Conservation (phyloP, 208 protist species). For the Polymyxa betae region DNA sequence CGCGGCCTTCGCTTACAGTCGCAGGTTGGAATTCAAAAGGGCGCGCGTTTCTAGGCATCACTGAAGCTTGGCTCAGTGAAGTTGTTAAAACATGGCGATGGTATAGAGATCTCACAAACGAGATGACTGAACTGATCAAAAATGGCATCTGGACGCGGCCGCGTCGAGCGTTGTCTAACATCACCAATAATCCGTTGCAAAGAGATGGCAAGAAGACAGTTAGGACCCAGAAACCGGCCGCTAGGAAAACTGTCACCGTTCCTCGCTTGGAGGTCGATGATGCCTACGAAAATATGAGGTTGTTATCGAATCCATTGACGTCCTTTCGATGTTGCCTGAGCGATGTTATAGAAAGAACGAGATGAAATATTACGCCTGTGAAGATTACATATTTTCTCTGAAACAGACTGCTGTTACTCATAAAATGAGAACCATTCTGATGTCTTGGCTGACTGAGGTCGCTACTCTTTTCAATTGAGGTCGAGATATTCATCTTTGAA, state of each 20-base stretch:
- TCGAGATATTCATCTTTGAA: not conserved
- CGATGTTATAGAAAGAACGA: not conserved
- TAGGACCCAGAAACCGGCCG: not conserved
- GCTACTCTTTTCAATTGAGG: not conserved
- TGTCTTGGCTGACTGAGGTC: conserved; percentile 23
- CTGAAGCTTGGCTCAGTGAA: too few species aligned
- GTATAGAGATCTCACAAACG: too few species aligned
- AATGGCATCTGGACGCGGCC: too few species aligned
- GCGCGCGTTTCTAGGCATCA: too few species aligned
- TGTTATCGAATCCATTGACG: too few species aligned
- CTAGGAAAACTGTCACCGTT: not conserved
- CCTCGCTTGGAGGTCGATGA: not conserved
- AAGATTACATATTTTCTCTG: not conserved
- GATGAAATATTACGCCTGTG: not conserved
- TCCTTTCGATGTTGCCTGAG: not conserved
- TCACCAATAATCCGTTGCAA: not conserved
- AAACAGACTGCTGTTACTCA: not conserved
- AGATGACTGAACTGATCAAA: too few species aligned
- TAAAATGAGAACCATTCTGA: conserved; percentile 9
- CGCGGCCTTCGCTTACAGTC: too few species aligned
- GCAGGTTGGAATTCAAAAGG: too few species aligned
- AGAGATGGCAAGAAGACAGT: not conserved
- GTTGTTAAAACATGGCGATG: too few species aligned
- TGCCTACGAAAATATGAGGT: conserved; percentile 45
- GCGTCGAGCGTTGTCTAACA: conserved; percentile 21